phyloP scores from a whole-genome alignment of 352 stramenopile species.

The Pythium chondricola region DNA sequence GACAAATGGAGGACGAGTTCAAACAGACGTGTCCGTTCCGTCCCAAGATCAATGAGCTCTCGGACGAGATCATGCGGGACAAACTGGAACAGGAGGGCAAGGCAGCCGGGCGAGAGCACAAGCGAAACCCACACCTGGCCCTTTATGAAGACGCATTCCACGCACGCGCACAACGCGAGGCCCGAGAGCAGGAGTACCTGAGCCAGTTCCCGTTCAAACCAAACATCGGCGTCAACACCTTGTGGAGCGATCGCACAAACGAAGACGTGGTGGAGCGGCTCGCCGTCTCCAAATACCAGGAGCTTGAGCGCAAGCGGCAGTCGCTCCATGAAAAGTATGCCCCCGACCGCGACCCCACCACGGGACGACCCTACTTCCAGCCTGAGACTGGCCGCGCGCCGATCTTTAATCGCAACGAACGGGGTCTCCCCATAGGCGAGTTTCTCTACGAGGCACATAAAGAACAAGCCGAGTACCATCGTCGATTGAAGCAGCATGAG shows the following conservation, averaged over 20 bases:
- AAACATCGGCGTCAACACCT: conserved; percentile 66
- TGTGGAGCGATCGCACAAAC: conserved; percentile 39
- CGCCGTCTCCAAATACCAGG: conserved; percentile 60
- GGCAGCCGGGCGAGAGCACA: conserved; percentile 10
- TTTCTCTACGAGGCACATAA: conserved; percentile 63
- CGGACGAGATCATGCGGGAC: conserved; percentile 67
- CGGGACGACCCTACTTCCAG: conserved; percentile 61
- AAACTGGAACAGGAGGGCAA: conserved; percentile 43
- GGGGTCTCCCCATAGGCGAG: conserved; percentile 60
- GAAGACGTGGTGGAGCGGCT: conserved; percentile 63
- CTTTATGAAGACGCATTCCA: conserved; percentile 73
- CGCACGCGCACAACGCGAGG: conserved; percentile 29
- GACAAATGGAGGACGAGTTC: conserved; percentile 61
- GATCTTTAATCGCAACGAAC: conserved; percentile 66
- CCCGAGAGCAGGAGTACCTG: conserved; percentile 45
- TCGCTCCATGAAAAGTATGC: conserved; percentile 64
- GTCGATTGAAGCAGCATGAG: conserved; percentile 36
- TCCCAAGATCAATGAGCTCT: conserved; percentile 67
- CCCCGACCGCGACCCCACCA: conserved; percentile 45
- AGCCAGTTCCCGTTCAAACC: conserved; percentile 73
- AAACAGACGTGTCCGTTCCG: conserved; percentile 57
- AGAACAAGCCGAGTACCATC: conserved; percentile 59
- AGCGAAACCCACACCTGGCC: conserved; percentile 46
- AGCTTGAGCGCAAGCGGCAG: conserved; percentile 48
- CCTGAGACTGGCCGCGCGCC: conserved; percentile 56